Percentiles rank a stretch among this genome's conserved stretches.
phyloP scores from a whole-genome alignment of 495 filamentous ascomycete species.

The Talaromyces proteolyticus region DNA sequence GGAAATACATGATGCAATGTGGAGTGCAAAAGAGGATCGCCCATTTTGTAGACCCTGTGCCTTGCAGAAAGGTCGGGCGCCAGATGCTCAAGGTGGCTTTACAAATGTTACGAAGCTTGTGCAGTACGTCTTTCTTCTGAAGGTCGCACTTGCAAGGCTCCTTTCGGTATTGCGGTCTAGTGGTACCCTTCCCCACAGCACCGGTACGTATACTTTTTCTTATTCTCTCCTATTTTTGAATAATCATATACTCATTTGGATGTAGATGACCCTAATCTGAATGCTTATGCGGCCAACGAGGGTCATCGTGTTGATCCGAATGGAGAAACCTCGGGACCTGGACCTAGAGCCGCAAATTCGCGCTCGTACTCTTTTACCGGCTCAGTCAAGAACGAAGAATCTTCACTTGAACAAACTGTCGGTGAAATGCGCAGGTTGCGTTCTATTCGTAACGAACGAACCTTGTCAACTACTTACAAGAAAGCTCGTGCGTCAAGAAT shows the following conservation, averaged over 20 bases:
- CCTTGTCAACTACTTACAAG: conserved; percentile 83
- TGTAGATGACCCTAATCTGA: conserved; percentile 68
- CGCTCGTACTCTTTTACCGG: conserved; percentile 71
- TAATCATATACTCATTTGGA: conserved; percentile 8
- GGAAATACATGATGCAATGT: conserved; percentile 56
- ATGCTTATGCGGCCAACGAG: conserved; percentile 61
- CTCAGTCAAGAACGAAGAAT: conserved; percentile 50
- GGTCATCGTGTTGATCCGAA: conserved; percentile 44
- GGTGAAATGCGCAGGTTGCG: conserved; percentile 88
- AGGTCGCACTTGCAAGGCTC: conserved; percentile 85
- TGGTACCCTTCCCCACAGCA: conserved; percentile 70
- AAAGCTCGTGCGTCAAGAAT: conserved; percentile 88
- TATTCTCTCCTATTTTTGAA: neutral
- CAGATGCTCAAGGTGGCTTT: conserved; percentile 50
- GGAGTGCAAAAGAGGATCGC: conserved; percentile 57
- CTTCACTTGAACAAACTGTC: conserved; percentile 90
- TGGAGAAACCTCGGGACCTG: conserved; percentile 38
- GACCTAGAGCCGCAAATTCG: conserved; percentile 49
- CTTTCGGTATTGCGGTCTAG: conserved; percentile 78
- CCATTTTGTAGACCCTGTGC: conserved; percentile 68
- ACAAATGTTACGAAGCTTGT: conserved; percentile 71
- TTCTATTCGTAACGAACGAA: conserved; percentile 89
- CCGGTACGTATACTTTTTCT: conserved; percentile 53
- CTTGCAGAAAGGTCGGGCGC: conserved; percentile 29
- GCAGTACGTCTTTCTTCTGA: conserved; percentile 89